Conservation (phyloP, 1,284 basidiomycete genomes). For the Vanrija pseudolonga region DNA sequence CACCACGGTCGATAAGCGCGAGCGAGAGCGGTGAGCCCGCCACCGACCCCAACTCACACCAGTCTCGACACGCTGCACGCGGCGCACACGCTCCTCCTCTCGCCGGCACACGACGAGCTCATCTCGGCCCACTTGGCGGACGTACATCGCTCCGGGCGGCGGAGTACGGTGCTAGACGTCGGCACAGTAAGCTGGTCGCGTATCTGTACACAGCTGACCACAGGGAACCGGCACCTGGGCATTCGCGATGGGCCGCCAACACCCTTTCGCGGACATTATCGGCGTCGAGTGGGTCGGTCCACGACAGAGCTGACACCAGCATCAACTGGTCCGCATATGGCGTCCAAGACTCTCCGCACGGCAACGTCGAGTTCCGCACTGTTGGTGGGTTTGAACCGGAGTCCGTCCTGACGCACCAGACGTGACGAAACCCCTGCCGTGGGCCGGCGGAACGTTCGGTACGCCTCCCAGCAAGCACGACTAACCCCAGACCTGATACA, state of each 20-base stretch:
- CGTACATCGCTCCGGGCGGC: constrained; percentile 29
- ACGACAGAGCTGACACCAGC: constrained; percentile 11
- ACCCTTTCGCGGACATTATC: constrained; percentile 35
- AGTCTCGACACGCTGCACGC: constrained; percentile 25
- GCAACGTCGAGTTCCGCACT: constrained; percentile 39
- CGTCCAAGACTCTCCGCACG: constrained; percentile 14
- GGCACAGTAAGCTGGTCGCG: constrained; percentile 32
- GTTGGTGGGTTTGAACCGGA: constrained; percentile 21
- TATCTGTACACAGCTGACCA: not conserved
- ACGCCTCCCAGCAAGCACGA: not conserved
- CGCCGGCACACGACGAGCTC: constrained; percentile 25
- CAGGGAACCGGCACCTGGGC: constrained; percentile 32
- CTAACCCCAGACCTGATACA: constrained; percentile 44
- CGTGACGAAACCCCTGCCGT: constrained; percentile 27
- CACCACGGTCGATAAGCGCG: too few species aligned
- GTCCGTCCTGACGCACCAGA: constrained; percentile 14
- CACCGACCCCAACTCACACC: not conserved
- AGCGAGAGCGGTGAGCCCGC: too few species aligned
- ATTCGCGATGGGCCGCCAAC: constrained; percentile 21
- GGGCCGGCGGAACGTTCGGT: constrained; percentile 26
- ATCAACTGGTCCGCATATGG: constrained; percentile 28
- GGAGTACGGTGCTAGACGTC: constrained; percentile 37
- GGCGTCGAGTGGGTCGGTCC: constrained; percentile 34
- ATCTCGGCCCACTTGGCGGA: constrained; percentile 24
- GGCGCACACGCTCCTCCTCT: constrained; percentile 25